Evolutionary conservation across 2,329 filamentous ascomycete genomes (phyloP), one percentile per base, ranked within the genome.

Genomic region (Pseudogymnoascus destructans): DNA sequence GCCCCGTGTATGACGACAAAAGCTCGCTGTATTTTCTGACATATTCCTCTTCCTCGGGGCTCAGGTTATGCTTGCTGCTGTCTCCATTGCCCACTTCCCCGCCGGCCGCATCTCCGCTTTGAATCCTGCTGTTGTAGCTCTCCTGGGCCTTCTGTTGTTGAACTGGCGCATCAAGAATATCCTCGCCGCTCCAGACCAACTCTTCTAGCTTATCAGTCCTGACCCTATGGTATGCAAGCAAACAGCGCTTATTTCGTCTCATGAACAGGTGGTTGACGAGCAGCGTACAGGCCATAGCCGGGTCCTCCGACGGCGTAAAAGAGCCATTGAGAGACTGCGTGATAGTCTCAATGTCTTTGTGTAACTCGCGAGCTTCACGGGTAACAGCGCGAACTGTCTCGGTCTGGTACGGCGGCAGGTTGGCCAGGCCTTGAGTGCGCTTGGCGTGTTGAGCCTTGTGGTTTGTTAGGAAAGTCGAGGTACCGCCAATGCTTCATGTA

Each of bases 41-140:
- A 68, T 96, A 98, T 66, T 97, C 93, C 71, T 96, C 91, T 71
- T 98, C 93, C 70, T 97, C 92, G 0, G 93, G 91, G 66, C 90
- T 95, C 60, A 97, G 74, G 66, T 87, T 92, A 74, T 85, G 92
- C 60, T 83, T 82, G 19, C 73, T 74, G 25, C 72, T 75, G 58
- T 81, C 77, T 8, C 73, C 74, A 59, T 73, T 73, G 3, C 72
- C 69, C n/a, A 69, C 61, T 35, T 67, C 66, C 58, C 63, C 60
- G 65, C 66, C 60, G 60, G 61, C 61, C 63, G 70, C 62, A 66
- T 72, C 59, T 65, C 72, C 56, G 64, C 65, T 60, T 15, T 63
- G 49, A 33, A 56, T 62, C 49, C 64, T 66, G 7, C 66, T 69
- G 38, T 67, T 64, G 11, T 38, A 38, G 11, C 21, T 38, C 10